Conservation (phyloP, 805 yeast species). For the Monosporozyma aquatica region DNA sequence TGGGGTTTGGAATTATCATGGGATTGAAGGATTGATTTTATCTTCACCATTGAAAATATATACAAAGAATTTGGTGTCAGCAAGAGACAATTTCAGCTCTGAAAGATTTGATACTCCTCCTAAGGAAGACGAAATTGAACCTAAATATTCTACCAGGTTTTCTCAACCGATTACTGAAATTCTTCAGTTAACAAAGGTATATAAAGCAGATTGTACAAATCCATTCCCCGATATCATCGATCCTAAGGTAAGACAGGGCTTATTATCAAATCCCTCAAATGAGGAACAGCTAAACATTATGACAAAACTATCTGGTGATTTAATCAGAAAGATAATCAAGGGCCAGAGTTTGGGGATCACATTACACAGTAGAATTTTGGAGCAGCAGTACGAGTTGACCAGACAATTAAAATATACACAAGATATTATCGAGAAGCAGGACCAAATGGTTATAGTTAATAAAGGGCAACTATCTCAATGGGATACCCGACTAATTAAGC, state of each 20-base stretch:
- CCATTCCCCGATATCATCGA: slow-evolving; percentile 16
- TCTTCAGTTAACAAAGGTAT: slow-evolving; percentile 9
- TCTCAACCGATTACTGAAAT: slow-evolving; percentile 21
- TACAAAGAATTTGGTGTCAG: background rate
- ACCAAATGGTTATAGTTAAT: background rate
- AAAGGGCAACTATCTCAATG: slow-evolving; percentile 11
- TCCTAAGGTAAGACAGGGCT: slow-evolving; percentile 16
- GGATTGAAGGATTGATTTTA: slow-evolving; percentile 6
- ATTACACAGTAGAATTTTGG: slow-evolving; percentile 30
- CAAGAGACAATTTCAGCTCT: no score
- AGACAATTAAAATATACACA: slow-evolving; percentile 32
- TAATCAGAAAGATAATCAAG: slow-evolving; percentile 14
- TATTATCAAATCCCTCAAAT: slow-evolving; percentile 16
- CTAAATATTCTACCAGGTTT: slow-evolving; percentile 4
- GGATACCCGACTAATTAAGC: slow-evolving; percentile 24
- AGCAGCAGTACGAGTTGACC: slow-evolving; percentile 36
- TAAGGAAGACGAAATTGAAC: slow-evolving; percentile 5
- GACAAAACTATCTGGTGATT: slow-evolving; percentile 18
- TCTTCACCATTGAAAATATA: background rate
- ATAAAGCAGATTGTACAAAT: slow-evolving; percentile 9
- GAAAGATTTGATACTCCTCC: background rate
- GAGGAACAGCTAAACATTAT: slow-evolving; percentile 23
- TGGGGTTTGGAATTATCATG: slow-evolving; percentile 8
- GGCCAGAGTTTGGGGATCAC: slow-evolving; percentile 30
- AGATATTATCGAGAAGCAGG: slow-evolving; percentile 16